A percentile compares a stretch with the other conserved stretches of the same genome.
phyloP scores from a whole-genome alignment of 2,329 filamentous ascomycete genomes.

The Lojkania enalia region DNA sequence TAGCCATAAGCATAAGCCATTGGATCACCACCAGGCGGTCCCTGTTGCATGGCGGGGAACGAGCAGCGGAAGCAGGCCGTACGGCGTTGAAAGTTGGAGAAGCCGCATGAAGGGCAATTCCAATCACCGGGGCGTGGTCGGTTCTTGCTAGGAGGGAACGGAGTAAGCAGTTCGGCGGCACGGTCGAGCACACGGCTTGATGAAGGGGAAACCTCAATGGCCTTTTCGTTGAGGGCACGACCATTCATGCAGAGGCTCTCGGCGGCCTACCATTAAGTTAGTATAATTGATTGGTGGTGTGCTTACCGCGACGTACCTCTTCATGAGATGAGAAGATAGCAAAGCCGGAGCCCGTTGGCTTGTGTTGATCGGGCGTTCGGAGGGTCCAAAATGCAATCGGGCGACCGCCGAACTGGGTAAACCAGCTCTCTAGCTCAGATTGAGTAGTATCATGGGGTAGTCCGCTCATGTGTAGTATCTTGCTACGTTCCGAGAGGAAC shows the following conservation, averaged over 20 bases:
- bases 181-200: conserved; percentile 96
- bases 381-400: conserved; percentile 99
- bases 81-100: conserved; percentile 98
- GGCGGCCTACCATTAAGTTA: conserved; percentile 68
- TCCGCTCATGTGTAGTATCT: conserved; percentile 97
- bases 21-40: conserved; percentile 69
- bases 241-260: conserved; percentile 99
- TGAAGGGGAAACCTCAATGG: conserved; percentile 96
- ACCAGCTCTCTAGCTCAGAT: conserved; percentile 98
- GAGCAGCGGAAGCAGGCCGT: conserved; percentile 99
- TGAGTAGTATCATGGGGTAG: conserved; percentile 97
- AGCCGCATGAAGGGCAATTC: conserved; percentile 98
- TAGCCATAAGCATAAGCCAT: conserved; percentile 63
- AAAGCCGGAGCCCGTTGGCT: conserved; percentile 98
- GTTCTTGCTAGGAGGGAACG: conserved; percentile 98
- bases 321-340: conserved; percentile 98
- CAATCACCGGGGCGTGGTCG: conserved; percentile 95
- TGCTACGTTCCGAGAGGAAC: conserved; percentile 94
- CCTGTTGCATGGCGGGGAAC: conserved; percentile 89
- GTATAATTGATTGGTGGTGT: conserved; percentile 3
- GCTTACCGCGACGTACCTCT: conserved; percentile 69
- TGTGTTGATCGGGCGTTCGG: conserved; percentile 96
- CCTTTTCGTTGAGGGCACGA: conserved; percentile 95
- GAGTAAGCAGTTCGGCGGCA: conserved; percentile 91
- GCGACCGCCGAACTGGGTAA: conserved; percentile 95